A percentile compares a stretch with the other conserved stretches of the same genome.
Conservation (phyloP, 345 rosid species). For the Citrus trifoliata region DNA sequence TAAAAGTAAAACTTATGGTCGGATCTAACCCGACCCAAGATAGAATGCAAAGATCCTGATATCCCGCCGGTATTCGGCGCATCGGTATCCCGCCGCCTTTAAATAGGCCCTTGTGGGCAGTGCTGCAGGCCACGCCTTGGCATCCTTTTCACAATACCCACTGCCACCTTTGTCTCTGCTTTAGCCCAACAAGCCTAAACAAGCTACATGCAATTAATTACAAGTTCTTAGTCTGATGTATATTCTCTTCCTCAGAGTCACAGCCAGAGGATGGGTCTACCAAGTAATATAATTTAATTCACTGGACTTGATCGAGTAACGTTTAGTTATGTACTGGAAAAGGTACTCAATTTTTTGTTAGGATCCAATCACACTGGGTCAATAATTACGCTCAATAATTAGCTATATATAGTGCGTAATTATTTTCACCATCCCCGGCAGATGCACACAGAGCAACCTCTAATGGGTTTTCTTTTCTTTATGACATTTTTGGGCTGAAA, state of each 20-base stretch:
- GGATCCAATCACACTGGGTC: neutral
- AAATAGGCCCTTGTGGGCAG: neutral
- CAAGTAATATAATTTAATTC: neutral
- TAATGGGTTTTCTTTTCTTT: neutral
- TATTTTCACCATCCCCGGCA: neutral
- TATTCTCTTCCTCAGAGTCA: neutral
- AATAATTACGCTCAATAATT: too few relatives aligned
- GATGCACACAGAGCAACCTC: neutral
- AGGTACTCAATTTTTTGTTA: neutral
- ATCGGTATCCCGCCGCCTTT: conserved; percentile 15
- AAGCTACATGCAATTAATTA: neutral
- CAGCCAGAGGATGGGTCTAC: neutral
- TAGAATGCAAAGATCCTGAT: neutral
- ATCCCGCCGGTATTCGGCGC: conserved; percentile 20
- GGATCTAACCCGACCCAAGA: conserved; percentile 9
- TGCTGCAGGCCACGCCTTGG: conserved; percentile 16
- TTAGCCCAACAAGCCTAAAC: neutral
- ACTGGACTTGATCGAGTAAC: neutral
- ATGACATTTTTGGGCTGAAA: neutral
- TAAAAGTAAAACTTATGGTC: neutral
- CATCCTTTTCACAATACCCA: neutral
- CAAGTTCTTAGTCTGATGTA: too few relatives aligned
- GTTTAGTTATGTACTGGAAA: neutral
- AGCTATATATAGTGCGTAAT: neutral
- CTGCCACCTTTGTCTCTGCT: conserved; percentile 20